Conservation (phyloP, 495 filamentous ascomycete species). For the Mycothermus thermophilus region DNA sequence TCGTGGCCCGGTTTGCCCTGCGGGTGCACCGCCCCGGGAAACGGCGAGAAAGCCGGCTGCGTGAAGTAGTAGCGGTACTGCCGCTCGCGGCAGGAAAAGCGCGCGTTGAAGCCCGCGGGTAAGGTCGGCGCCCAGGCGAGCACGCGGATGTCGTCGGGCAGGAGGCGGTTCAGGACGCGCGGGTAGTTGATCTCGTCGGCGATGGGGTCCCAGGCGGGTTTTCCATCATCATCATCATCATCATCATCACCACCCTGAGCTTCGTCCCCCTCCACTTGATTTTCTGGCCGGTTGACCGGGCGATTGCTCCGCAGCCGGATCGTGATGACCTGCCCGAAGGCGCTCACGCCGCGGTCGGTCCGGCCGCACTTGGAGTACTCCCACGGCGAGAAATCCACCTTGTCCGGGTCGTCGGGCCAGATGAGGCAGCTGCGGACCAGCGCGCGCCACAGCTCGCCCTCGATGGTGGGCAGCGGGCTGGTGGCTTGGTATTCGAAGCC, state of each 20-base stretch:
- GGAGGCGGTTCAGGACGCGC: constrained; percentile 65
- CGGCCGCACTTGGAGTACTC: constrained; percentile 91
- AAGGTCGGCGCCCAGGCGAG: constrained; percentile 86
- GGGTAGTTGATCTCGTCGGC: constrained; percentile 74
- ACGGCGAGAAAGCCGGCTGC: constrained; percentile 66
- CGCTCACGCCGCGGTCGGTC: constrained; percentile 86
- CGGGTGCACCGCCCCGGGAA: constrained; percentile 23
- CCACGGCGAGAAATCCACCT: constrained; percentile 58
- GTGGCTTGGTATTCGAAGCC: constrained; percentile 72
- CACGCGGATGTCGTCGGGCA: constrained; percentile 78
- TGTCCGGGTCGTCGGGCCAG: constrained; percentile 44
- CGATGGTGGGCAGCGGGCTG: constrained; percentile 59
- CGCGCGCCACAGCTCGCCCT: constrained; percentile 86
- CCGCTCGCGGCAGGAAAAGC: constrained; percentile 84
- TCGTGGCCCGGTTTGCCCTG: constrained; percentile 13
- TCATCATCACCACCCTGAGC: constrained; percentile 1
- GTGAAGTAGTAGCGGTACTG: constrained; percentile 96
- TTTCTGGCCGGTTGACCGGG: constrained; percentile 16
- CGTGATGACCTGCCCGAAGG: constrained; percentile 89
- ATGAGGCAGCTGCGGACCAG: constrained; percentile 68
- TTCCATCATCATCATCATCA: constrained; percentile 1
- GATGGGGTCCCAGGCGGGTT: constrained; percentile 52
- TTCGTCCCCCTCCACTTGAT: constrained; percentile 14
- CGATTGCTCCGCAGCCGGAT: constrained; percentile 66
- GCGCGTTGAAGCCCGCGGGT: constrained; percentile 67